Evolutionary conservation across 2,329 filamentous ascomycete genomes (phyloP).

Genomic region (Didymella pomorum): DNA sequence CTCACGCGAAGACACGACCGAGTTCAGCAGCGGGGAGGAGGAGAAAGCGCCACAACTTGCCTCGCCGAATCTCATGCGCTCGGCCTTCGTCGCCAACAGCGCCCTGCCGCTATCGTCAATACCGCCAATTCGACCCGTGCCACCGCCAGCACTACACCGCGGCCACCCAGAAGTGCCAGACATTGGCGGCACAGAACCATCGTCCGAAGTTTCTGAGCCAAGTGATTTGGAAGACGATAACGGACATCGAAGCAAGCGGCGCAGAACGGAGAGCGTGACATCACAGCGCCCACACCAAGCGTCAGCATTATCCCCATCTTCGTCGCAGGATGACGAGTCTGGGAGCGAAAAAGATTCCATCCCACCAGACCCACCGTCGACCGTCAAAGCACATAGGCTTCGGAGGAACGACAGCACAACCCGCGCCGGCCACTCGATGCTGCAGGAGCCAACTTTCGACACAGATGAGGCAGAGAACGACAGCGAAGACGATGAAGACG

Average conservation of each 20-base stretch:
- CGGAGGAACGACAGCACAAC: not conserved
- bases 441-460: not conserved
- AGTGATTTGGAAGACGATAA: not conserved
- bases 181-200: not conserved
- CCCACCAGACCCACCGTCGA: not conserved
- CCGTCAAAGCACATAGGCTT: not conserved
- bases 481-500: slow-evolving; percentile 8
- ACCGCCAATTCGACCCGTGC: not conserved
- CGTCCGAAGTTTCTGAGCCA: slow-evolving; percentile 2
- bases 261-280: slow-evolving; percentile 23
- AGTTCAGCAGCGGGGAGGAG: slow-evolving; percentile 25
- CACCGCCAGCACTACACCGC: not conserved
- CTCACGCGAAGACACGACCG: not conserved
- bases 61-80: slow-evolving; percentile 38
- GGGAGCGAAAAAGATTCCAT: not conserved
- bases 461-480: not conserved
- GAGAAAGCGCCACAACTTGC: slow-evolving; percentile 8
- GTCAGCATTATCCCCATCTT: not conserved
- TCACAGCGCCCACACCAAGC: not conserved
- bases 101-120: slow-evolving; percentile 37
- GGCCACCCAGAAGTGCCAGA: slow-evolving; percentile 16
- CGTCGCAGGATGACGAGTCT: not conserved
- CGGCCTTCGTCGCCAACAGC: slow-evolving; percentile 44
- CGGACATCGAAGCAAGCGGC: slow-evolving; percentile 20
- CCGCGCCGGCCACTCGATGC: not conserved